Percentiles rank a stretch among this genome's conserved stretches.
phyloP scores from a whole-genome alignment of 192 early-diverging fungal genomes.

The Paraglomus occultum region DNA sequence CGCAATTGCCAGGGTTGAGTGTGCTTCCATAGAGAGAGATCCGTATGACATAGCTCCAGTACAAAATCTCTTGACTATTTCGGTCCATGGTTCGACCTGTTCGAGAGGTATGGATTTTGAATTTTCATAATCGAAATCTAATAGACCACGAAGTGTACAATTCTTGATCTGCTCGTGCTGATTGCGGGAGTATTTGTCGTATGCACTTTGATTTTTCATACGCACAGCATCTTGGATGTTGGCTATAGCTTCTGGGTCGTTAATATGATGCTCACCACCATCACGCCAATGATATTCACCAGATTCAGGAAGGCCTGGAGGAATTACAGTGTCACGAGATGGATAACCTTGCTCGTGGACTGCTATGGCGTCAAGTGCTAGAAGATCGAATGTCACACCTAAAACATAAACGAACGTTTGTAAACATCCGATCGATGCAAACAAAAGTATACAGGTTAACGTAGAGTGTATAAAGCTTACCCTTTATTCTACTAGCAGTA shows the following conservation, averaged over 20 bases:
- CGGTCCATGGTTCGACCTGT: constrained; percentile 97
- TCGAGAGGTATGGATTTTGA: constrained; percentile 78
- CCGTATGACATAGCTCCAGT: constrained; percentile 99
- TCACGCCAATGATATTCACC: constrained; percentile 98
- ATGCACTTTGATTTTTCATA: constrained; percentile 83
- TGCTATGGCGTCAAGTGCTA: constrained; percentile 85
- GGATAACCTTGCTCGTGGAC: constrained; percentile 87
- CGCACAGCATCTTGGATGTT: constrained; percentile 95
- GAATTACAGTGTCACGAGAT: constrained; percentile 56
- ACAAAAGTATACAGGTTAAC: not conserved
- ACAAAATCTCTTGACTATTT: constrained; percentile 92
- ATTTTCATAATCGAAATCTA: constrained; percentile 83
- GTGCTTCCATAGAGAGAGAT: constrained; percentile 93
- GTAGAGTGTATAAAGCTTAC: constrained; percentile 45
- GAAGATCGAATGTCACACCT: constrained; percentile 63
- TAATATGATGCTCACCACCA: constrained; percentile 90
- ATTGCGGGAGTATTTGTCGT: constrained; percentile 79
- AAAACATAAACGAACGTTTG: not conserved
- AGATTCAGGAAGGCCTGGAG: constrained; percentile 81
- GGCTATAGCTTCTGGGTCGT: constrained; percentile 84
- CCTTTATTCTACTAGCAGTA: constrained; percentile 94
- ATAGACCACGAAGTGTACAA: constrained; percentile 92
- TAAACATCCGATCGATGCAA: not conserved
- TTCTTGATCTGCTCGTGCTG: constrained; percentile 79
- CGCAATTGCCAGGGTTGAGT: constrained; percentile 86